Conservation (phyloP, 2,329 filamentous ascomycete genomes). For the Parasarocladium wereldwijsianum region DNA sequence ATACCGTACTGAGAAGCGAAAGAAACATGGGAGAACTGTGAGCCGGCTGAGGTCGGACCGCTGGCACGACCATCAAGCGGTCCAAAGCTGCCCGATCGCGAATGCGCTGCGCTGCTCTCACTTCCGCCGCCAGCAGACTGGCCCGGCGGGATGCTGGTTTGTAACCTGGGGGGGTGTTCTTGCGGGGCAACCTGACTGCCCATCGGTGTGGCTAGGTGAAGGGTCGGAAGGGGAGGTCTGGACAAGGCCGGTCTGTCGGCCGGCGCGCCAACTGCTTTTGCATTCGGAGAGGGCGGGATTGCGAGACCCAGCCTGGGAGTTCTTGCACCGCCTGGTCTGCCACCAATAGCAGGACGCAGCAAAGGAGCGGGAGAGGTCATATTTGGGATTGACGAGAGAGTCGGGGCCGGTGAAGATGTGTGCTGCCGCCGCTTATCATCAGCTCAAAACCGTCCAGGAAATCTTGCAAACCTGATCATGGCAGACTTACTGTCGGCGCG, state of each 20-base stretch:
- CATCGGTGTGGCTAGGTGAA: slow-evolving; percentile 80
- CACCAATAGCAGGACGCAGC: slow-evolving; percentile 69
- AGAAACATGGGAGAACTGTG: slow-evolving; percentile 69
- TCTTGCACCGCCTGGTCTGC: slow-evolving; percentile 47
- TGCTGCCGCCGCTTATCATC: neutral
- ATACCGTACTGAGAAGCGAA: slow-evolving; percentile 64
- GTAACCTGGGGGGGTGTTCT: slow-evolving; percentile 40
- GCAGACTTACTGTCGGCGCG: slow-evolving; percentile 4
- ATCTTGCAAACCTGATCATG: neutral
- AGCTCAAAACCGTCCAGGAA: no score
- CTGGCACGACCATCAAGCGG: slow-evolving; percentile 60
- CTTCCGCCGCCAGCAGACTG: slow-evolving; percentile 63
- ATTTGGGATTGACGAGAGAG: slow-evolving; percentile 26
- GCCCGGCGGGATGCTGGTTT: slow-evolving; percentile 38
- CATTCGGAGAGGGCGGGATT: slow-evolving; percentile 77
- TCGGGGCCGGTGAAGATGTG: slow-evolving; percentile 8
- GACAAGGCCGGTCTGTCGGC: slow-evolving; percentile 16
- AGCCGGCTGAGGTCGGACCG: slow-evolving; percentile 76
- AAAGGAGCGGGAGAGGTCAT: slow-evolving; percentile 70
- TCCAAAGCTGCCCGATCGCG: slow-evolving; percentile 72
- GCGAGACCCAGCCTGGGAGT: slow-evolving; percentile 73
- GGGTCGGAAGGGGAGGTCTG: slow-evolving; percentile 52
- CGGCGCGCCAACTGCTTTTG: slow-evolving; percentile 52
- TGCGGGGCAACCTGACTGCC: slow-evolving; percentile 62
- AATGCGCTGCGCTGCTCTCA: slow-evolving; percentile 66